Evolutionary conservation across 2,329 filamentous ascomycete genomes (phyloP).

Genomic region (Fusarium agapanthi): DNA sequence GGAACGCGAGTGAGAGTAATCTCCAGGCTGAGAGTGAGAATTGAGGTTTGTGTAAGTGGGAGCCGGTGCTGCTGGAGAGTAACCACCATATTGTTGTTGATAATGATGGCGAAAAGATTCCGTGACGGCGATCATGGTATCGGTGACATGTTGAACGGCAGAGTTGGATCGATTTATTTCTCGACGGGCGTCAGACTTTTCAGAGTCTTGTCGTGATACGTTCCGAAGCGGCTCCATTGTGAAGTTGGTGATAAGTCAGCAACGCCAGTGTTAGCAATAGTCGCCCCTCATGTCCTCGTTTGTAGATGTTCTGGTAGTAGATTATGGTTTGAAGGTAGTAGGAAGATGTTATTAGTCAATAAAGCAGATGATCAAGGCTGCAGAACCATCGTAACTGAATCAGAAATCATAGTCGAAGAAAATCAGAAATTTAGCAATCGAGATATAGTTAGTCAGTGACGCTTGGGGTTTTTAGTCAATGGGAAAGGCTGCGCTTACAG

Average conservation of each 20-base stretch:
- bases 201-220: conserved; percentile 29
- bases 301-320: background rate
- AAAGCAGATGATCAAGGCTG: background rate
- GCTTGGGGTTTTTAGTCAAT: conserved; percentile 7
- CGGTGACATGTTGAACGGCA: conserved; percentile 33
- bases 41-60: conserved; percentile 31
- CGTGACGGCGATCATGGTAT: conserved; percentile 41
- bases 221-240: conserved; percentile 35
- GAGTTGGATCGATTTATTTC: conserved; percentile 23
- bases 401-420: background rate
- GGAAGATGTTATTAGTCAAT: background rate
- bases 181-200: conserved; percentile 35
- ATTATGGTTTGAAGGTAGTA: background rate
- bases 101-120: conserved; percentile 41
- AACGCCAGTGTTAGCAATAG: conserved; percentile 17
- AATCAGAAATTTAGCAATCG: conserved; percentile 1
- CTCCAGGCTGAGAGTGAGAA: background rate
- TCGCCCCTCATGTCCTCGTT: conserved; percentile 16
- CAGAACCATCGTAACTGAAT: conserved; percentile 14
- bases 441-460: conserved; percentile 5
- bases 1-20: background rate
- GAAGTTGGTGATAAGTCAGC: conserved; percentile 18
- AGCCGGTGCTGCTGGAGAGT: conserved; percentile 29
- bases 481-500: conserved; percentile 14
- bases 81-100: conserved; percentile 23